Conservation (phyloP, 2,329 filamentous ascomycete species). For the Penicillium sclerotiorum region DNA sequence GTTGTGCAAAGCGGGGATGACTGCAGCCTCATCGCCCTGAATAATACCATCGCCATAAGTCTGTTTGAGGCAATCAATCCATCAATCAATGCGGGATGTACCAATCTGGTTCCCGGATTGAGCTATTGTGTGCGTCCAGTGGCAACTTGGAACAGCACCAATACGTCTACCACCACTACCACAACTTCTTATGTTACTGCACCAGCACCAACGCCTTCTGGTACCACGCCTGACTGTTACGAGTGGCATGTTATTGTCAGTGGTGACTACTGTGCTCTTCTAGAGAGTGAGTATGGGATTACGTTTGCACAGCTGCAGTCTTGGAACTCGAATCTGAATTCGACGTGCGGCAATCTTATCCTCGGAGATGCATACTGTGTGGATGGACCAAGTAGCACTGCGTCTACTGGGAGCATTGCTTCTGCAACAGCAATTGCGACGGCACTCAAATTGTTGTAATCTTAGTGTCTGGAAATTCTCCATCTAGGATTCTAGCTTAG, state of each 20-base stretch:
- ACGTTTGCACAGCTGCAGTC: background rate
- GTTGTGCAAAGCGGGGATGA: background rate
- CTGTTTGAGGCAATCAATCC: background rate
- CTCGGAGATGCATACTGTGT: background rate
- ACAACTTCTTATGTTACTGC: too few species aligned
- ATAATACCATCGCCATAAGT: background rate
- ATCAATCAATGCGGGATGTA: background rate
- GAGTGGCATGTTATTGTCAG: background rate
- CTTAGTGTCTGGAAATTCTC: too few species aligned
- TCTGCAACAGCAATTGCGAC: background rate
- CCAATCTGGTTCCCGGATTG: background rate
- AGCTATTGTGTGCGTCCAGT: background rate
- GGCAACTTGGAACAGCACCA: background rate
- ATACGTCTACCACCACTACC: background rate
- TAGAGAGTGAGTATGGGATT: background rate
- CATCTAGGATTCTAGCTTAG: too few species aligned
- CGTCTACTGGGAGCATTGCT: background rate
- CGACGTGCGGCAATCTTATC: background rate
- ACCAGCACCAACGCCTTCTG: background rate
- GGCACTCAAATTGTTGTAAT: background rate
- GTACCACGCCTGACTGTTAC: background rate
- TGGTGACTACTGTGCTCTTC: background rate
- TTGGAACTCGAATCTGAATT: background rate
- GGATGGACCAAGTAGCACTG: background rate
- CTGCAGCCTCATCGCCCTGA: background rate